A percentile compares a stretch with the other conserved stretches of the same genome.
These are phyloP conservation scores for Rhodamnia rubescens DNA, from an alignment of 345 rosid species.

Conservation along the genomic window DNA sequence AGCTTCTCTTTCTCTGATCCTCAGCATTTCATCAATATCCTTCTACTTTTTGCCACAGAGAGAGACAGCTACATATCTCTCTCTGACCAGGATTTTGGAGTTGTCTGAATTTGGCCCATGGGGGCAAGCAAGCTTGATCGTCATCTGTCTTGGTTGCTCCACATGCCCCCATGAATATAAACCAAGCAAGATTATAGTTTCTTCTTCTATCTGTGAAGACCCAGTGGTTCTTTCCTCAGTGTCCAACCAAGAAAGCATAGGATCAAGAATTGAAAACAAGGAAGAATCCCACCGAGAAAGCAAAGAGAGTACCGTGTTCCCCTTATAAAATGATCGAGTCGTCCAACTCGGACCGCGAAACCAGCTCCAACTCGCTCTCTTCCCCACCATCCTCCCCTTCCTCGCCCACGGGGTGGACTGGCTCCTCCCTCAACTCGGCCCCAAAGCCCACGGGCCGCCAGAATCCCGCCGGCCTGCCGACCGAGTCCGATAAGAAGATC, in stretches of 20 bases:
- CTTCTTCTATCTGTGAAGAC: background rate
- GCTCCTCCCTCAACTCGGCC: background rate
- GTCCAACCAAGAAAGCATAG: background rate
- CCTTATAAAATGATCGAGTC: background rate
- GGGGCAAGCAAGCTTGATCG: background rate
- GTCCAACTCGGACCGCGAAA: slow-evolving; percentile 1
- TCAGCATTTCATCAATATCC: background rate
- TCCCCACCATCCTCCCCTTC: background rate
- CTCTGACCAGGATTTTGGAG: background rate
- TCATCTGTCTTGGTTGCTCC: background rate
- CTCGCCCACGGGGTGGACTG: background rate
- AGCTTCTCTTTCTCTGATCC: background rate
- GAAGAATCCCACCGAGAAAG: background rate
- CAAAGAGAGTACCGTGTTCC: background rate
- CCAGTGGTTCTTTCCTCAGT: background rate
- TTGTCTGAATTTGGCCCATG: background rate
- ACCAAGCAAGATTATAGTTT: background rate
- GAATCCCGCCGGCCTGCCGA: background rate
- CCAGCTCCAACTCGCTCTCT: background rate
- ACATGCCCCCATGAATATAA: background rate
- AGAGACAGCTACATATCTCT: background rate
- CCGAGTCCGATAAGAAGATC: background rate
- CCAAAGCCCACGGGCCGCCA: background rate
- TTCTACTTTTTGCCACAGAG: background rate
- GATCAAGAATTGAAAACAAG: background rate